Evolutionary conservation across 805 yeast species (phyloP), one percentile per base, ranked within the genome.

Genomic region (Saccharomycopsis sp.): DNA sequence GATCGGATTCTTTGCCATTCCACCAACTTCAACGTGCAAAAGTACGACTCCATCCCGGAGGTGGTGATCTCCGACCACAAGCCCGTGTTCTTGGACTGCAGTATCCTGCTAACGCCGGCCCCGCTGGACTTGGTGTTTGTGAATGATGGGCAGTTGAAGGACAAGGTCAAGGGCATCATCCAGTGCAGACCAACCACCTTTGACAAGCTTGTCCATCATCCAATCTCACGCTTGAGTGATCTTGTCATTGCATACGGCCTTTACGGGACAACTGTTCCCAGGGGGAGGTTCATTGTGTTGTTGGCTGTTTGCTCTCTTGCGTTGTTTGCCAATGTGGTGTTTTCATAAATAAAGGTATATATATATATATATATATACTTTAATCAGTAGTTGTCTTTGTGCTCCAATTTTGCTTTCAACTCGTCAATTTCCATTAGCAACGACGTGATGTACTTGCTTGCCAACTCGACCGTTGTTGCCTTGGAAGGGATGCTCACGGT

Each of bases 381-480:
- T n/a, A n/a, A 10, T 25, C 27, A 25, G 9, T 25, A 25, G 12
- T n/a, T n/a, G 12, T n/a, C n/a, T 15, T 30, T 15, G 9, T 15
- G 13, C 19, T 15, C 34, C 19, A 15, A 7, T 9, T 19, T 13
- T 17, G 18, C 18, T 13, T 30, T 44, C 36, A 44, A 44, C 12
- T 20, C 19, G 13, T 41, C 39, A 7, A 68, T 53, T 46, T 68
- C 66, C 5, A 48, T 48, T 21, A 62, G 61, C 39, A 80, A 58
- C 25, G 61, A 58, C 36, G 63, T 60, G 42, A 89, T 87, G 55
- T 82, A 84, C 17, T 63, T 63, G 19, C 82, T 76, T 0, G 96
- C 95, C 53, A 86, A 65, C 58, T 89, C 98, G 3, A 92, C 96
- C 0, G 96, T 89, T 2, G 94, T 87, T 2, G 97, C 97, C 55